Evolutionary conservation across 2,329 filamentous ascomycete genomes (phyloP).

Genomic region (Trichoderma polysporum): DNA sequence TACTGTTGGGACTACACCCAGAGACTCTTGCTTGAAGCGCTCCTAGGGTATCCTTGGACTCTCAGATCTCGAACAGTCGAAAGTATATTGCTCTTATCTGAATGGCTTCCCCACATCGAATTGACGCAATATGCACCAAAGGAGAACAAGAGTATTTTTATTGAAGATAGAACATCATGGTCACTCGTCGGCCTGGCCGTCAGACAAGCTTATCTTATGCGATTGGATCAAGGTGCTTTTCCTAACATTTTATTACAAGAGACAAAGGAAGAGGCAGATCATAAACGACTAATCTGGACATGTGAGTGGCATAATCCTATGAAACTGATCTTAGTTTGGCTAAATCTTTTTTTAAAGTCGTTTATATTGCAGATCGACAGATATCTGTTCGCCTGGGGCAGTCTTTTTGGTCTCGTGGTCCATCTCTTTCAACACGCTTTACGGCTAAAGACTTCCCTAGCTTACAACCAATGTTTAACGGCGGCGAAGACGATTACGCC

Average conservation of each 20-base stretch:
- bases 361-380: conserved; percentile 13
- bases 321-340: background rate
- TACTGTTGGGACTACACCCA: conserved; percentile 6
- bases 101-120: conserved; percentile 5
- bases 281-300: conserved; percentile 2
- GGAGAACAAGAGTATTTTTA: background rate
- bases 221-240: background rate
- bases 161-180: conserved; percentile 7
- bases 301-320: background rate
- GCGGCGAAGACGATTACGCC: background rate
- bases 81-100: background rate
- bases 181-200: background rate
- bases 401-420: conserved; percentile 5
- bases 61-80: background rate
- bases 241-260: background rate
- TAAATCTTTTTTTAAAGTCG: background rate
- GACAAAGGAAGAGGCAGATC: background rate
- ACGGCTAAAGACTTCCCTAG: conserved; percentile 7
- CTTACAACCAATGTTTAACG: background rate
- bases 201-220: conserved; percentile 5
- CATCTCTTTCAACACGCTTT: background rate
- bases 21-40: background rate
- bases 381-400: conserved; percentile 12
- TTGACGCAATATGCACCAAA: background rate
- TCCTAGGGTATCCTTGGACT: background rate